These are phyloP conservation scores for Diaporthe citri DNA, from an alignment of 2,329 filamentous ascomycete genomes.

Conservation along the genomic window DNA sequence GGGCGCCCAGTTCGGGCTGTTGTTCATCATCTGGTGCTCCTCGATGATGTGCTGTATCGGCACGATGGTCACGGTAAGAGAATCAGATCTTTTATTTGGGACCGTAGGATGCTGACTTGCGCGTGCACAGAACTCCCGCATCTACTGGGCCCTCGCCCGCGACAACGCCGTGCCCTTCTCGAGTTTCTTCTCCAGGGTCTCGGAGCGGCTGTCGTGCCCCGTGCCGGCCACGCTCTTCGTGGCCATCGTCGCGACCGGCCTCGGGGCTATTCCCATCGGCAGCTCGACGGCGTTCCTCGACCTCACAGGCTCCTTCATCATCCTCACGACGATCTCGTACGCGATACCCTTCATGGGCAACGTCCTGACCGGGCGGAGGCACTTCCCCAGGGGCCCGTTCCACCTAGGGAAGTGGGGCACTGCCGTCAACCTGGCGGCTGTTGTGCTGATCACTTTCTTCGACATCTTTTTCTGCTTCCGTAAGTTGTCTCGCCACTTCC, in stretches of 20 bases:
- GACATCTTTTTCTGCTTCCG: conserved; percentile 72
- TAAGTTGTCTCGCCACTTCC: conserved; percentile 49
- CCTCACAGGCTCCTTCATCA: conserved; percentile 69
- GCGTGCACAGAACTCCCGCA: conserved; percentile 43
- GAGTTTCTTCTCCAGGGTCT: conserved; percentile 64
- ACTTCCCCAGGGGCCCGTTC: conserved; percentile 66
- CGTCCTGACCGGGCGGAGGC: conserved; percentile 62
- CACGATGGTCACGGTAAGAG: conserved; percentile 61
- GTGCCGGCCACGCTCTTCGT: conserved; percentile 70
- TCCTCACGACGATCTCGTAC: conserved; percentile 68
- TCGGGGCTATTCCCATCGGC: conserved; percentile 69
- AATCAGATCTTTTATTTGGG: conserved; percentile 34
- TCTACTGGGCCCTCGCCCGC: conserved; percentile 68
- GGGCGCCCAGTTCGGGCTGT: conserved; percentile 67
- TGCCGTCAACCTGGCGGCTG: conserved; percentile 61
- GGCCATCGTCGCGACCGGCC: conserved; percentile 61
- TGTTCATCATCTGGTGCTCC: conserved; percentile 68
- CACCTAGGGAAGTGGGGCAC: conserved; percentile 64
- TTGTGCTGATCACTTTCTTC: conserved; percentile 67
- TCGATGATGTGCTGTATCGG: conserved; percentile 62
- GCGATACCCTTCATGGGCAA: conserved; percentile 63
- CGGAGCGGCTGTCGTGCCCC: conserved; percentile 67
- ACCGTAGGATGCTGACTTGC: not conserved
- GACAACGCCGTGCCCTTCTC: conserved; percentile 72
- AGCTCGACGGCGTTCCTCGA: conserved; percentile 67